Base-by-base conservation (phyloP, 495 filamentous ascomycete species). In the Xylaria acuta region DNA sequence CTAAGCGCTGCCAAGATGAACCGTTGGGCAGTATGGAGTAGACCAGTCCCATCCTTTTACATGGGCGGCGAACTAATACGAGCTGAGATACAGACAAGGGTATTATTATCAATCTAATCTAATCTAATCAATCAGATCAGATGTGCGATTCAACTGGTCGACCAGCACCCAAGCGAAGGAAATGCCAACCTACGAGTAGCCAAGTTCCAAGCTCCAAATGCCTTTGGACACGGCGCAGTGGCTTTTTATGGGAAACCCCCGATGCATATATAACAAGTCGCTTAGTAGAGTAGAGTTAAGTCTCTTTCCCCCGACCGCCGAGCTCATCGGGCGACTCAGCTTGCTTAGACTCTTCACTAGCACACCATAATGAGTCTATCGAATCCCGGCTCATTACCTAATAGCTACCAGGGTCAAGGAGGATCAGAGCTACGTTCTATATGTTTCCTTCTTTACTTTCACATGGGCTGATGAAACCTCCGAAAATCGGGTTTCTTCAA, bases 51-150 rank as follows among this genome's bases (percentile, higher is more conserved):
- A 32, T n/a, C n/a, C 30, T 12, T 58, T 32, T 0, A 34, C 20
- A 34, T 9, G 56, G 22, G 16, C 36, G 6, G 18, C 36, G 20
- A 27, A 65, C 41, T 22, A 65, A 27, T 43, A 40, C 38, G 41
- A 22, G 63, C 18, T 16, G 32, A 47, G 40, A 65, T 30, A 11
- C 38, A 11, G 16, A 34, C 40, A 47, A 8, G 40, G 63, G 20
- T 65, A 7, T 5, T 45, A 30, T 65, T 65, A 65, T 65, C 63
- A 65, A 78, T 78, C 76, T 78, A 75, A 78, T 78, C 76, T 77
- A 76, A 78, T 78, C 76, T 76, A 78, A 76, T 75, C 75, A 76
- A 78, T 78, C 74, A 76, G 72, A 76, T 78, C 72, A 62, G 18
- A 65, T n/a, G 34, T 38, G 69, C 66, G 11, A 53, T 53, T 72